Percentiles rank a stretch among this genome's conserved stretches.
Conservation (phyloP, 106 monocot genomes). For the Phalaenopsis aphrodite region DNA sequence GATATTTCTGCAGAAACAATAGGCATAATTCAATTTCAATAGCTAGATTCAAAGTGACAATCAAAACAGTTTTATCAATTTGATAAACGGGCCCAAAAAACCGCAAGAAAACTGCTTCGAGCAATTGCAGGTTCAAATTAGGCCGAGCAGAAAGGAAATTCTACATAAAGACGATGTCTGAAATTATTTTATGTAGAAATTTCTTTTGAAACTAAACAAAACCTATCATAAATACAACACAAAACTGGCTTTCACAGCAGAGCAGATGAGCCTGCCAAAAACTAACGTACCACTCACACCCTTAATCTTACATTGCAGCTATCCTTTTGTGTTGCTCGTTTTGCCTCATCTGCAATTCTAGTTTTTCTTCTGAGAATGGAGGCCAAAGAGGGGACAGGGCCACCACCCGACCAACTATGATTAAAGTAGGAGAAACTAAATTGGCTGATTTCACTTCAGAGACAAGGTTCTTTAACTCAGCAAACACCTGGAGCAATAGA, state of each 20-base stretch:
- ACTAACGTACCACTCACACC: neutral
- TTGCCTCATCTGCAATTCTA: neutral
- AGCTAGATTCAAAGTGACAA: too few species aligned
- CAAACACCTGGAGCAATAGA: conserved; percentile 55
- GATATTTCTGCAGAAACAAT: too few species aligned
- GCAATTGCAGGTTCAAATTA: neutral
- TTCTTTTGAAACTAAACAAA: neutral
- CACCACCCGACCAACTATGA: conserved; percentile 84
- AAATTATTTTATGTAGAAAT: too few species aligned
- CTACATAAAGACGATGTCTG: neutral
- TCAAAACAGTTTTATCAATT: too few species aligned
- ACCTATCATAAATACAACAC: neutral
- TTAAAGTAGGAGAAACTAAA: conserved; percentile 76
- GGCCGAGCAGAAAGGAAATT: neutral
- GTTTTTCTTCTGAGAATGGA: conserved; percentile 17
- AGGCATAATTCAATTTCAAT: too few species aligned
- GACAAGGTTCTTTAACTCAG: conserved; percentile 49
- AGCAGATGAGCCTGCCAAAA: neutral
- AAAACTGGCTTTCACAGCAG: neutral
- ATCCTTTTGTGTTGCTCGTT: neutral
- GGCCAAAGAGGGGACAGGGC: conserved; percentile 75
- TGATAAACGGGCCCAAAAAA: neutral
- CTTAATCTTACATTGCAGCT: neutral
- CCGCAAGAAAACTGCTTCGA: neutral
- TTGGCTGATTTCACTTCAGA: conserved; percentile 59